These are phyloP conservation scores for Primulina huaijiensis DNA, from an alignment of 257 asterid genomes.

Conservation along the genomic window DNA sequence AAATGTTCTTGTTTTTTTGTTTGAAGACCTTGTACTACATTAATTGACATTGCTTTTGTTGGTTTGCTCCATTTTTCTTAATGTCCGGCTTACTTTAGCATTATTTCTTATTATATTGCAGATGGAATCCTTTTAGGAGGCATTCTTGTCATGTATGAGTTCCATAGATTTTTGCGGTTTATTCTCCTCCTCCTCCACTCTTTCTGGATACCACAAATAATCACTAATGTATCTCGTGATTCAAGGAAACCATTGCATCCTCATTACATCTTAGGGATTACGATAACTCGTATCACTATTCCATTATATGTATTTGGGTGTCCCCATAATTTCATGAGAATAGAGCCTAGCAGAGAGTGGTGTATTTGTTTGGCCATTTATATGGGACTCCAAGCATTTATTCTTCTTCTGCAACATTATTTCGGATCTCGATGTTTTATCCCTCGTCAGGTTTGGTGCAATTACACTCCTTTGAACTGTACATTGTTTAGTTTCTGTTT, in stretches of 20 bases:
- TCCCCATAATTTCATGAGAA: constrained; percentile 93
- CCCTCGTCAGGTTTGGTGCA: constrained; percentile 74
- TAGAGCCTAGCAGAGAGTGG: constrained; percentile 72
- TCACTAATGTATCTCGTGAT: constrained; percentile 73
- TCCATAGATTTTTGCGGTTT: constrained; percentile 64
- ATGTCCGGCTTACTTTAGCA: constrained; percentile 15
- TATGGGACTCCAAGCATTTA: constrained; percentile 68
- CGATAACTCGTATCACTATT: constrained; percentile 75
- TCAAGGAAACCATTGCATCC: constrained; percentile 94
- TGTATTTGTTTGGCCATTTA: constrained; percentile 63
- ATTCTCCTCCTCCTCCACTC: constrained; percentile 86
- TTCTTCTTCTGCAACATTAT: constrained; percentile 89
- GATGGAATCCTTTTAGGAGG: constrained; percentile 95
- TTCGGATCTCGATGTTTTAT: constrained; percentile 93
- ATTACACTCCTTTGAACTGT: constrained; percentile 11
- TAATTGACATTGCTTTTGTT: background rate
- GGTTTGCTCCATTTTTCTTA: background rate
- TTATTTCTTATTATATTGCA: constrained; percentile 38
- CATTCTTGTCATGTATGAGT: constrained; percentile 83
- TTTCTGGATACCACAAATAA: constrained; percentile 92
- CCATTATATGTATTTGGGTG: constrained; percentile 88
- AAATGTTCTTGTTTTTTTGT: background rate
- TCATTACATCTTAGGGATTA: constrained; percentile 86
- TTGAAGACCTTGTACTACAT: background rate
- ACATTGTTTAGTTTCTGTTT: background rate